Evolutionary conservation across 129 eudicot genomes (phyloP).

Genomic region (Lactuca sativa): DNA sequence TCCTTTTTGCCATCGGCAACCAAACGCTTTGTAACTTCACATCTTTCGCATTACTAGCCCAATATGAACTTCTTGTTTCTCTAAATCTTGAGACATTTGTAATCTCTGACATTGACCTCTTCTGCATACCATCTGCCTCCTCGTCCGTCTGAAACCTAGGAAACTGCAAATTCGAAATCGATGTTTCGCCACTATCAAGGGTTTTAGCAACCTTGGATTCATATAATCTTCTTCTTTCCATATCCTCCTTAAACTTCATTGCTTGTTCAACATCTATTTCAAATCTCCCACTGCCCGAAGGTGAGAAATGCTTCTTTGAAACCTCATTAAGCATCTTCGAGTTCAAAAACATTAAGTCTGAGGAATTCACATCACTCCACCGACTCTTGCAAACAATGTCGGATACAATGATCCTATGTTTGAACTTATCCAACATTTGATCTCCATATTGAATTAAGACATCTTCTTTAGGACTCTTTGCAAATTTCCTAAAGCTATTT

Average conservation of each 20-base stretch:
- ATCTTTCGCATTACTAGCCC: constrained; percentile 24
- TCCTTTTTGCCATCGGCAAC: constrained; percentile 58
- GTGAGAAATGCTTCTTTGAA: constrained; percentile 43
- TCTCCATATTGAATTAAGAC: constrained; percentile 41
- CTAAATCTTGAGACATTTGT: constrained; percentile 45
- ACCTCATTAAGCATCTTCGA: constrained; percentile 53
- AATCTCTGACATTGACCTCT: constrained; percentile 66
- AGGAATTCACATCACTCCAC: constrained; percentile 62
- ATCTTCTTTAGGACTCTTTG: constrained; percentile 40
- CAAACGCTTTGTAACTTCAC: constrained; percentile 42
- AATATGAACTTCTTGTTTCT: constrained; percentile 24
- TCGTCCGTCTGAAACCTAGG: neutral
- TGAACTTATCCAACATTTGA: constrained; percentile 42
- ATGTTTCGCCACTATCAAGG: constrained; percentile 19
- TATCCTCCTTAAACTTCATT: constrained; percentile 49
- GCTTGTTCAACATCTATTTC: constrained; percentile 33
- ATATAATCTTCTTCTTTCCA: constrained; percentile 40
- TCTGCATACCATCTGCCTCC: constrained; percentile 28
- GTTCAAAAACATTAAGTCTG: constrained; percentile 50
- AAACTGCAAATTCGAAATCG: constrained; percentile 23
- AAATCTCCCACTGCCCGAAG: constrained; percentile 33
- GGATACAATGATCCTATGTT: constrained; percentile 54
- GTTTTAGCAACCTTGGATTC: constrained; percentile 32
- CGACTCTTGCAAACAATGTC: constrained; percentile 52
- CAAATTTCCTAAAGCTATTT: constrained; percentile 34